Base-by-base conservation (phyloP, 805 yeast species). In the Candida ovalis region DNA sequence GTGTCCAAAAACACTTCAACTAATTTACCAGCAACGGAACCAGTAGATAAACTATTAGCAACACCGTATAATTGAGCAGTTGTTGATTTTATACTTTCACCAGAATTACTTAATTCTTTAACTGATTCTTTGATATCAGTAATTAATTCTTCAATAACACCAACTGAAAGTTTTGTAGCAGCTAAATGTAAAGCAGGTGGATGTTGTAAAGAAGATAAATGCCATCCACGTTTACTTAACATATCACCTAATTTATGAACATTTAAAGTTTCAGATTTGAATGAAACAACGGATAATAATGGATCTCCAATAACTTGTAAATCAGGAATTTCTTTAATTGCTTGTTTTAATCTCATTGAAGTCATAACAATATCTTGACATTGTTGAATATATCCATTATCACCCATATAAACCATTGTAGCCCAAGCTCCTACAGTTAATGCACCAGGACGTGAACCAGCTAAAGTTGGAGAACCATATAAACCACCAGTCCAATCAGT, bases 341-440 rank as follows among this genome's bases (percentile, higher is more conserved):
- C 71, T 1, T 59, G 49, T 55, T 78, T 82, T 57, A 90, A 69
- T 46, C 70, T 66, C 60, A 80, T 74, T 1, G 96, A 81, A 3
- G 91, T 80, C 7, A 67, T 56, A 6, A 90, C 81, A 43, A 92
- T 91, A 12, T 79, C 81, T 47, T 64, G 67, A 53, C 96, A 84
- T 1, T 84, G 76, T 51, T 82, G 63, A 5, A 66, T 73, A 65
- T 92, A 92, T 0, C 98, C 98, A n/a, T 80, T 78, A 47, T 80
- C 81, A 36, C 99, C 99, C 47, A 91, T 74, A 53, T 77, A 75
- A 40, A 92, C 69, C 76, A 92, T 70, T 0, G 97, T 90, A 0
- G 97, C 95, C 97, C 98, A 94, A 66, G 98, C 91, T 0, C 97
- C 98, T n/a, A 86, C 98, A 76, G 90, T 86, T 32, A 92, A 72